Percentiles rank a stretch among this genome's conserved stretches.
These are phyloP conservation scores for Candida fluviatilis DNA, from an alignment of 805 yeast species.

Conservation along the genomic window DNA sequence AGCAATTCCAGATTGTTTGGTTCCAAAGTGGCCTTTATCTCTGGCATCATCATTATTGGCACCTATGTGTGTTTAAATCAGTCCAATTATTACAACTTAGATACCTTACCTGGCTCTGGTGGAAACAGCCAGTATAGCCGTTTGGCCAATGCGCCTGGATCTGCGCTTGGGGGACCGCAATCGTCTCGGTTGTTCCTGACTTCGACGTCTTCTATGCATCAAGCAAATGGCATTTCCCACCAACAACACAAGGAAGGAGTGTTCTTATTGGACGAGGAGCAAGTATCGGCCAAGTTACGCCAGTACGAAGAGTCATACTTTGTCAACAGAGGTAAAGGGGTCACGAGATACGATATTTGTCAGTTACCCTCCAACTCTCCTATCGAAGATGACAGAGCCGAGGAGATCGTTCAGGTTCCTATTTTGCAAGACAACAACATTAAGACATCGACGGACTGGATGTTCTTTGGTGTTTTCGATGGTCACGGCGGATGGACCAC, in stretches of 20 bases:
- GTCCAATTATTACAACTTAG: constrained; percentile 39
- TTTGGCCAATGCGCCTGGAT: neutral
- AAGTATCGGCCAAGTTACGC: constrained; percentile 65
- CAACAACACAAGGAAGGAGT: constrained; percentile 53
- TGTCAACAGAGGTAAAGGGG: constrained; percentile 85
- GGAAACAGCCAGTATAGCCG: constrained; percentile 3
- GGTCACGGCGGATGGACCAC: constrained; percentile 98
- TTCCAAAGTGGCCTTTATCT: constrained; percentile 33
- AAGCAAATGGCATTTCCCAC: constrained; percentile 36
- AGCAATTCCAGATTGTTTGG: neutral
- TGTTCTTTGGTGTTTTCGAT: constrained; percentile 93
- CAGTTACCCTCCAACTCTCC: constrained; percentile 92
- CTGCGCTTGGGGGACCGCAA: neutral
- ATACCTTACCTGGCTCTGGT: constrained; percentile 25
- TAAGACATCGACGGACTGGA: constrained; percentile 65
- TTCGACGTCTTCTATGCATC: constrained; percentile 44
- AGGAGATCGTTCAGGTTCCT: constrained; percentile 71
- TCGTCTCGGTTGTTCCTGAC: constrained; percentile 20
- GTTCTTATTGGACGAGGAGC: constrained; percentile 58
- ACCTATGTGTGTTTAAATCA: constrained; percentile 37
- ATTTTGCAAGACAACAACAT: constrained; percentile 56
- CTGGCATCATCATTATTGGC: constrained; percentile 41
- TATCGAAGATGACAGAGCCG: constrained; percentile 90
- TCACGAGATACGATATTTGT: constrained; percentile 79
- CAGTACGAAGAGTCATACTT: constrained; percentile 73